phyloP scores from a whole-genome alignment of 2,329 filamentous ascomycete genomes.

The Pseudogymnoascus verrucosus region DNA sequence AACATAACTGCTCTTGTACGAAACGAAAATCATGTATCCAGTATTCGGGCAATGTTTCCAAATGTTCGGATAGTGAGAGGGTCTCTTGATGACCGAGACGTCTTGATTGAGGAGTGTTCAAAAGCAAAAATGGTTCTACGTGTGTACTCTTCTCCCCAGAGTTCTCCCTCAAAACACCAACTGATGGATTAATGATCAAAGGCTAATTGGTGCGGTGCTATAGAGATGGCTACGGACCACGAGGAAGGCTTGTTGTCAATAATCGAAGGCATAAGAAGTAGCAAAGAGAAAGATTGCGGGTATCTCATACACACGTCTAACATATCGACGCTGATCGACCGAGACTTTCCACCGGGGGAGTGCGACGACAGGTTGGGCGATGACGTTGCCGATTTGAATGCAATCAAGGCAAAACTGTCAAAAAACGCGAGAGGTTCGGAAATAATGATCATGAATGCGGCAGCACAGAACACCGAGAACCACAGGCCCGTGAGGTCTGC shows the following conservation, averaged over 20 bases:
- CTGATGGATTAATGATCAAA: not conserved
- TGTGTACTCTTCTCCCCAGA: not conserved
- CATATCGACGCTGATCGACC: not conserved
- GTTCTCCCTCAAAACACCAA: not conserved
- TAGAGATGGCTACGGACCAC: not conserved
- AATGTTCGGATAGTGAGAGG: not conserved
- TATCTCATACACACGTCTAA: not conserved
- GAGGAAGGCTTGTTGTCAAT: not conserved
- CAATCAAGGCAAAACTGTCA: not conserved
- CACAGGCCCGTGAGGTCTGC: not conserved
- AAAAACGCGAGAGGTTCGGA: not conserved
- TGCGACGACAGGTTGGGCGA: not conserved
- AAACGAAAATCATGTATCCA: not conserved
- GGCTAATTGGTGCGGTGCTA: not conserved
- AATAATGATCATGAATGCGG: not conserved
- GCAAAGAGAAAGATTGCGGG: not conserved
- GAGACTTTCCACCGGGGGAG: not conserved
- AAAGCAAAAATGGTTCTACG: not conserved
- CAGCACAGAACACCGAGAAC: not conserved
- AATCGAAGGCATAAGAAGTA: not conserved
- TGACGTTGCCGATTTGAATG: not conserved
- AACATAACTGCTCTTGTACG: not conserved
- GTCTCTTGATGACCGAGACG: not conserved
- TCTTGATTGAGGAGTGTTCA: not conserved
- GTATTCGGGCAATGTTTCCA: not conserved